Conservation (phyloP, 305 asterid species). For the Fraxinus nigra region DNA sequence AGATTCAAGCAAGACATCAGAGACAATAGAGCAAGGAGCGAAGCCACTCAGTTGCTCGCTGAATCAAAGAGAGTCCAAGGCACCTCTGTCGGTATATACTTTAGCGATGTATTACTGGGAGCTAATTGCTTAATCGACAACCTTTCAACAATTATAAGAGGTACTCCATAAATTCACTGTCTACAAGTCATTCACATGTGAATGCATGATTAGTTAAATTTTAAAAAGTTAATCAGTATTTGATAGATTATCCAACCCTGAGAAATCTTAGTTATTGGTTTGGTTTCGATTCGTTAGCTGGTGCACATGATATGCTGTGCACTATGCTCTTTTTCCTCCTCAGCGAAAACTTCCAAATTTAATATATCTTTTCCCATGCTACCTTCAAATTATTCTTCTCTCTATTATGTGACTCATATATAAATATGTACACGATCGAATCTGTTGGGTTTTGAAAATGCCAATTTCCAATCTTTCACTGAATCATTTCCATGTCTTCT, state of each 20-base stretch:
- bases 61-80: background rate
- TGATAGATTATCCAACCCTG: constrained; percentile 5
- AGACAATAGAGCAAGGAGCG: no score
- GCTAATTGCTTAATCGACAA: no score
- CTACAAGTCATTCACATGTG: background rate
- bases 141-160: background rate
- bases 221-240: background rate
- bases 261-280: constrained; percentile 36
- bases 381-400: no score
- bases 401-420: no score
- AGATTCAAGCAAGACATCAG: no score
- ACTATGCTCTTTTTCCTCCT: no score
- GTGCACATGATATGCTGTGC: no score
- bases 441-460: constrained; percentile 48
- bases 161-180: background rate
- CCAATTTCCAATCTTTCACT: constrained; percentile 60
- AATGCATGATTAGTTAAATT: background rate
- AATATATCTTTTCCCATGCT: no score
- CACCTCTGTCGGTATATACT: background rate
- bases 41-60: no score
- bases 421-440: constrained; percentile 30
- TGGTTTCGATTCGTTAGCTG: no score
- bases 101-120: no score
- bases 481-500: constrained; percentile 86
- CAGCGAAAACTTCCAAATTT: no score